phyloP scores from a whole-genome alignment of 768 basidiomycete species.

The Boletales sp. region DNA sequence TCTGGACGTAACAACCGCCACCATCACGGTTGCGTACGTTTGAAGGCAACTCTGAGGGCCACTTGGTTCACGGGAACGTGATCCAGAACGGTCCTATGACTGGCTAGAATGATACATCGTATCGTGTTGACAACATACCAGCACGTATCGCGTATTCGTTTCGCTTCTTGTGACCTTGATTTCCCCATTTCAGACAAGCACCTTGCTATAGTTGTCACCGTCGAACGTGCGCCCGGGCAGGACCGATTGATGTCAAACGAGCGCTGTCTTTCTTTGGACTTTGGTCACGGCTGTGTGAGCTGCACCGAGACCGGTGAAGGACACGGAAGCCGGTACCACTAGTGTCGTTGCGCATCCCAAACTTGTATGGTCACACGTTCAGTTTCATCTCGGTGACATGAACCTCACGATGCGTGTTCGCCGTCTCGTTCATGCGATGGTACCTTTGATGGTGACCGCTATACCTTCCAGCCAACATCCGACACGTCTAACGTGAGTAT shows the following conservation, averaged over 20 bases:
- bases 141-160: background rate
- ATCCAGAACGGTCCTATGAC: no score
- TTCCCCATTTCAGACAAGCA: background rate
- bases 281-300: background rate
- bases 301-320: background rate
- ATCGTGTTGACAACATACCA: no score
- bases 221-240: background rate
- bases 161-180: background rate
- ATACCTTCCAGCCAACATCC: background rate
- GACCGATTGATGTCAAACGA: background rate
- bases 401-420: background rate
- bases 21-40: conserved; percentile 1
- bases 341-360: background rate
- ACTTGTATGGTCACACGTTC: background rate
- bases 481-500: background rate
- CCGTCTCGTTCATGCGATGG: background rate
- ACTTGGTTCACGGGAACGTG: background rate
- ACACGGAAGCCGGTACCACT: no score
- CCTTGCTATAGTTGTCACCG: background rate
- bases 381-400: background rate
- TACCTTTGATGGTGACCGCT: background rate
- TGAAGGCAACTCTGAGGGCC: background rate
- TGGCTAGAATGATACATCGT: no score
- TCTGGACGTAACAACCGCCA: background rate
- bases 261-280: background rate